phyloP scores from a whole-genome alignment of 345 rosid genomes.

The Cardamine occulta region DNA sequence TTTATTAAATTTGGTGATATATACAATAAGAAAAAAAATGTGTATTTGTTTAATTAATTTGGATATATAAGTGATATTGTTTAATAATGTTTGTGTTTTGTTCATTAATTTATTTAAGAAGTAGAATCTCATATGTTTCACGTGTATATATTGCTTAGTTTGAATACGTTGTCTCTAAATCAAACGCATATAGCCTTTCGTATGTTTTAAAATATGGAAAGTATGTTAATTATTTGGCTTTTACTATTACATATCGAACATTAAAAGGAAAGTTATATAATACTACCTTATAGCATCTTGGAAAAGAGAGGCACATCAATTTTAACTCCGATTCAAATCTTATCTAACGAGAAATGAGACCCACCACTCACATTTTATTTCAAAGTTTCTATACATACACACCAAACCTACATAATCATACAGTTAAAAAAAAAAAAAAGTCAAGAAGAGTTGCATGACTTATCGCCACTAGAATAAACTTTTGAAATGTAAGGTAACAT shows the following conservation, averaged over 20 bases:
- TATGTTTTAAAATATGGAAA: background rate
- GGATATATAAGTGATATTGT: constrained; percentile 8
- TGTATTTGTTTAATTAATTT: constrained; percentile 31
- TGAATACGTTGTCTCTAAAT: constrained; percentile 3
- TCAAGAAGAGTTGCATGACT: constrained; percentile 13
- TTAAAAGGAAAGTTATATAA: background rate
- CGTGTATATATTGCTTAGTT: background rate
- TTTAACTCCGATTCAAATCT: background rate
- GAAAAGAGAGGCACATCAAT: constrained; percentile 24
- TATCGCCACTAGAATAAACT: constrained; percentile 17
- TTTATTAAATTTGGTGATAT: constrained; percentile 19
- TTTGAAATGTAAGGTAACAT: constrained; percentile 12
- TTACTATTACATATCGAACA: constrained; percentile 2
- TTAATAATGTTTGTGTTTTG: background rate
- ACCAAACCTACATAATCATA: background rate
- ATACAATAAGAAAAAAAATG: background rate
- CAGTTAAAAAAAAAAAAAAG: background rate
- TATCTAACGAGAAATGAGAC: background rate
- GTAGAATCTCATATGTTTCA: background rate
- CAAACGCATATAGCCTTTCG: constrained; percentile 5
- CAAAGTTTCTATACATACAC: background rate
- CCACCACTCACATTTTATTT: constrained; percentile 27
- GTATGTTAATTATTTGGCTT: background rate
- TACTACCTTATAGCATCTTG: constrained; percentile 17
- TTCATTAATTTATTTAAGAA: background rate